These are phyloP conservation scores for Trichosanthes cucumerina DNA, from an alignment of 306 rosid genomes.

Conservation along the genomic window DNA sequence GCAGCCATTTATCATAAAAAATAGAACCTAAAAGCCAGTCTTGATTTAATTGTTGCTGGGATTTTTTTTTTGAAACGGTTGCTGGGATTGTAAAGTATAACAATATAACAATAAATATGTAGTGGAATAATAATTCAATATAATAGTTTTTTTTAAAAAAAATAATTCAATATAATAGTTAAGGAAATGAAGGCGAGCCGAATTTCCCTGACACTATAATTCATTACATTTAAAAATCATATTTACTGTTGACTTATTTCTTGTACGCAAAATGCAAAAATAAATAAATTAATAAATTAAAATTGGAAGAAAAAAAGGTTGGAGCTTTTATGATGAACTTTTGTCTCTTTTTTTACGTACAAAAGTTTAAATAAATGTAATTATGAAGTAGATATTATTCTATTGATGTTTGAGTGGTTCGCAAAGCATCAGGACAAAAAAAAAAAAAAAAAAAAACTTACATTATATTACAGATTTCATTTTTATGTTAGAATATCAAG, in stretches of 20 bases:
- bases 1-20: not conserved
- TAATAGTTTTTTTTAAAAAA: not conserved
- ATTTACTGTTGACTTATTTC: not conserved
- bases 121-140: not conserved
- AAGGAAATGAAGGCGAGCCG: not conserved
- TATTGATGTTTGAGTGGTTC: too few relatives aligned
- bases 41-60: not conserved
- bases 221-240: not conserved
- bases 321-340: not conserved
- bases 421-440: too few relatives aligned
- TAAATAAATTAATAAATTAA: not conserved
- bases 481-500: too few relatives aligned
- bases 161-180: not conserved
- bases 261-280: not conserved
- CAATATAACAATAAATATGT: not conserved
- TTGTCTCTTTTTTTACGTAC: too few relatives aligned
- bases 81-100: not conserved
- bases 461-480: too few relatives aligned
- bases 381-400: too few relatives aligned
- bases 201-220: conserved; percentile 3
- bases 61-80: too few relatives aligned
- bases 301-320: too few relatives aligned
- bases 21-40: not conserved
- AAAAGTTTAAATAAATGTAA: too few relatives aligned
- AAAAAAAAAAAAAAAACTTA: too few relatives aligned